phyloP scores from a whole-genome alignment of 345 rosid genomes.

The Isatis tinctoria region DNA sequence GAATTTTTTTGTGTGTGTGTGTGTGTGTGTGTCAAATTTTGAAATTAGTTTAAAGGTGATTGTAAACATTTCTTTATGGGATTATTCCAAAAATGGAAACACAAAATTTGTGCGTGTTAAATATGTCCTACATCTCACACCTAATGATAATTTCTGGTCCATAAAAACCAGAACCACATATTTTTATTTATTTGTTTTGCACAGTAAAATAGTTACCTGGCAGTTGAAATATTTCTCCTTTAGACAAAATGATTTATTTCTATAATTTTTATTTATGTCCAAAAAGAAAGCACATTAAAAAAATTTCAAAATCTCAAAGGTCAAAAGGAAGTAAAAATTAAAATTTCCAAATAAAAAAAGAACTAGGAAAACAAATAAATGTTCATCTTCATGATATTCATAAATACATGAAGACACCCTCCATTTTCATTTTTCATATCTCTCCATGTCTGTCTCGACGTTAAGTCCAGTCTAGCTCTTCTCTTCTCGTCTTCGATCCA shows the following conservation, averaged over 20 bases:
- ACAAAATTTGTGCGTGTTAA: not conserved
- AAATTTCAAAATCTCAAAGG: not conserved
- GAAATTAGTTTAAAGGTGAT: not conserved
- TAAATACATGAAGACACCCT: not conserved
- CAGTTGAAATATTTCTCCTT: not conserved
- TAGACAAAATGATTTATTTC: not conserved
- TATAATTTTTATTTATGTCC: not conserved
- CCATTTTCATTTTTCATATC: not conserved
- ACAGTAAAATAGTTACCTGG: not conserved
- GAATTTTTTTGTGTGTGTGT: not conserved
- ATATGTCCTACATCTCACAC: not conserved
- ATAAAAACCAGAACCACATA: not conserved
- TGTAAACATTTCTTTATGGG: not conserved
- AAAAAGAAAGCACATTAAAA: not conserved
- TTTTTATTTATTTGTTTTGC: not conserved
- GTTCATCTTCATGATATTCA: not conserved
- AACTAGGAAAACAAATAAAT: not conserved
- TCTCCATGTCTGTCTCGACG: not conserved
- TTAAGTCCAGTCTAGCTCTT: not conserved
- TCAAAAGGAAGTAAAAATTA: not conserved
- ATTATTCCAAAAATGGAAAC: not conserved
- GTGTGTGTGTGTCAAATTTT: not conserved
- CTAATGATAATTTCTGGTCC: not conserved
- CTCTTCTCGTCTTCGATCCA: not conserved
- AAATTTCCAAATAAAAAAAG: not conserved